Evolutionary conservation across 139 green algal species (phyloP), one percentile per base, ranked within the genome.

Genomic region (Nannochloris sp.): DNA sequence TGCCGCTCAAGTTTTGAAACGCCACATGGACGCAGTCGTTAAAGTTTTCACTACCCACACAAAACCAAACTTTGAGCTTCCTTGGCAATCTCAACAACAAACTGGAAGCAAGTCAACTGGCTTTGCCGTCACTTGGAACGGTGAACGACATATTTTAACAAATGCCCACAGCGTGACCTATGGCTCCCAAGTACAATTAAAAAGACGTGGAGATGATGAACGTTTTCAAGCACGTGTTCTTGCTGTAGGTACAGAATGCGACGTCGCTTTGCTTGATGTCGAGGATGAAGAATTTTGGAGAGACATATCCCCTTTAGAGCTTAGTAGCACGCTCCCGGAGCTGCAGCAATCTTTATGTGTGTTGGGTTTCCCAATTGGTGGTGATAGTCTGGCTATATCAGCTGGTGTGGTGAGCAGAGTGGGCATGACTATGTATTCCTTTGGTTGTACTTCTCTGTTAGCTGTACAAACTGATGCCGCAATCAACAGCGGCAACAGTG

Each of bases 401-500:
- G 73, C 55, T 15, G 87, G 87, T 38, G 85, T 95, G n/a, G 87
- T 95, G 15, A 81, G 60, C 4, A 68, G 87, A n/a, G 93, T 99
- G 45, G 89, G 98, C 76, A 91, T 98, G 29, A 98, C 92, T 3
- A 68, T 84, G 37, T 98, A 98, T 67, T 81, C 71, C 33, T 91
- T 97, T 62, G 93, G 93, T 56, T 78, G 75, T n/a, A 82, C 85
- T 25, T 87, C 96, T 71, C 85, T 98, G 34, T 87, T 98, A 56
- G 90, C 83, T 4, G n/a, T n/a, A n/a, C n/a, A n/a, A n/a, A n/a
- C 71, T 79, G 76, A n/a, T n/a, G n/a, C n/a, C n/a, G n/a, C n/a
- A n/a, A n/a, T n/a, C n/a, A n/a, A n/a, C n/a, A n/a, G n/a, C 19
- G 81, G 78, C 37, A 88, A 86, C 59, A 83, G 78, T 56, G 74